Base-by-base conservation (phyloP, 2,329 filamentous ascomycete genomes). In the Cladosporium sp. region DNA sequence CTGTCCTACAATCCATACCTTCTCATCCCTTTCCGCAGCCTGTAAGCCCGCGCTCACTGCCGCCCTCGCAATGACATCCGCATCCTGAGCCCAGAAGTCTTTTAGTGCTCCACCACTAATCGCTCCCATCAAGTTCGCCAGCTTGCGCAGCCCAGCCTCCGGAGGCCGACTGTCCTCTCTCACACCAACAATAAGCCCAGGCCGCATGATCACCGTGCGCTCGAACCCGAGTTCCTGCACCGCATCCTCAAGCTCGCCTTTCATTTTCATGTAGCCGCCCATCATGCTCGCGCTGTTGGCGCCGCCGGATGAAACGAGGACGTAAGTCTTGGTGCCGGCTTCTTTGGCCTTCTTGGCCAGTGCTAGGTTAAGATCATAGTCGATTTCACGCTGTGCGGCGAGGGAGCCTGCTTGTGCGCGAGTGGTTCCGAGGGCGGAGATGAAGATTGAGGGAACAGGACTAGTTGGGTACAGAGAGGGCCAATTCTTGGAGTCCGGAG, bases 281-380 rank as follows among this genome's bases (percentile, higher is more conserved):
- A 88, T 70, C 1, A 66, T 78, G 64, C 76, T 84, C 62, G 75
- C 81, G 75, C 68, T 79, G 75, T 71, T 83, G n/a, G 77, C 79
- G 52, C 73, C 76, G 1, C 67, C 76, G 20, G 82, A 80, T 0
- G 88, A 92, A 58, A 96, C 81, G 63, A 95, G 86, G 20, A 97
- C 86, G 69, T 88, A 95, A 1, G 87, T 88, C 64, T 84, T 84
- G 11, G 84, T 82, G 37, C 90, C 90, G 0, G 86, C 84, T 3
- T 81, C 82, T 70, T 88, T 90, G 43, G 92, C 90, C 0, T 88
- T 86, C 61, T 83, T 82, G 3, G 90, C 92, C 22, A 96, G 80
- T 64, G 88, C 86, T 51, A 95, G 74, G 74, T 96, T 96, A 45
- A 96, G 80, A 69, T 94, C 91, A 70, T 92, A 84, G 76, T 97